Percentiles rank a stretch among this genome's conserved stretches.
Evolutionary conservation across 129 eudicot genomes (phyloP).

Genomic region (Flaveria brownii): DNA sequence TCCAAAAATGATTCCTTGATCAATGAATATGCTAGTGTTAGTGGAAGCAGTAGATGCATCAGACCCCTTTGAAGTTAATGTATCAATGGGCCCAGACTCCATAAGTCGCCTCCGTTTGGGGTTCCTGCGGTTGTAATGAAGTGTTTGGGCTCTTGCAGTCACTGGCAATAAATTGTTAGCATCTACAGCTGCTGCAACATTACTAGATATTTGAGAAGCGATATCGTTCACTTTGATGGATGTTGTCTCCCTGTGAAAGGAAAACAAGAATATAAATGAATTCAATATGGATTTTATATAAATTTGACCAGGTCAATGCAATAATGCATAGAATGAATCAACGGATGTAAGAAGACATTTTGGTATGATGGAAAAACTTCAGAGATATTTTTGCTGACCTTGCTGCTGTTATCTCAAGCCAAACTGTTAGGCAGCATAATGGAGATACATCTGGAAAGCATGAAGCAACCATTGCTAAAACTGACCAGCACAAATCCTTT

Average conservation of each 20-base stretch:
- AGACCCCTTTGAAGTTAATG: slow-evolving; percentile 37
- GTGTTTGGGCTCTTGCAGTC: slow-evolving; percentile 50
- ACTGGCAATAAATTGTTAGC: slow-evolving; percentile 71
- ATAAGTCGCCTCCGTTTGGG: slow-evolving; percentile 84
- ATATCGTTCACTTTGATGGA: slow-evolving; percentile 85
- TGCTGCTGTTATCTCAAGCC: slow-evolving; percentile 98
- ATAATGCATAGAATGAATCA: background rate
- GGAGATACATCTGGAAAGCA: slow-evolving; percentile 93
- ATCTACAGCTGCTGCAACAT: slow-evolving; percentile 91
- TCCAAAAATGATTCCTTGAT: slow-evolving; percentile 46
- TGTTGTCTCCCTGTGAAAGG: slow-evolving; percentile 71
- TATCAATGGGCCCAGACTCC: slow-evolving; percentile 47
- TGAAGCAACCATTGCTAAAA: slow-evolving; percentile 87
- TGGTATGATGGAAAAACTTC: slow-evolving; percentile 24
- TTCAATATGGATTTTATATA: background rate
- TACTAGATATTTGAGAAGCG: slow-evolving; percentile 77
- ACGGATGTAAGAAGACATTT: slow-evolving; percentile 25
- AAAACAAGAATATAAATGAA: slow-evolving; percentile 15
- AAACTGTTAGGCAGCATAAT: slow-evolving; percentile 79
- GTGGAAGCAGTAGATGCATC: slow-evolving; percentile 47
- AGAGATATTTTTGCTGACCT: slow-evolving; percentile 48
- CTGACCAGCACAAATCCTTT: slow-evolving; percentile 88
- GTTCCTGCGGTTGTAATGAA: slow-evolving; percentile 77
- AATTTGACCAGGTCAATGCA: slow-evolving; percentile 6
- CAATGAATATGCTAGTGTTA: slow-evolving; percentile 36